Evolutionary conservation across 495 filamentous ascomycete genomes (phyloP).

Genomic region (Neurospora terricola): DNA sequence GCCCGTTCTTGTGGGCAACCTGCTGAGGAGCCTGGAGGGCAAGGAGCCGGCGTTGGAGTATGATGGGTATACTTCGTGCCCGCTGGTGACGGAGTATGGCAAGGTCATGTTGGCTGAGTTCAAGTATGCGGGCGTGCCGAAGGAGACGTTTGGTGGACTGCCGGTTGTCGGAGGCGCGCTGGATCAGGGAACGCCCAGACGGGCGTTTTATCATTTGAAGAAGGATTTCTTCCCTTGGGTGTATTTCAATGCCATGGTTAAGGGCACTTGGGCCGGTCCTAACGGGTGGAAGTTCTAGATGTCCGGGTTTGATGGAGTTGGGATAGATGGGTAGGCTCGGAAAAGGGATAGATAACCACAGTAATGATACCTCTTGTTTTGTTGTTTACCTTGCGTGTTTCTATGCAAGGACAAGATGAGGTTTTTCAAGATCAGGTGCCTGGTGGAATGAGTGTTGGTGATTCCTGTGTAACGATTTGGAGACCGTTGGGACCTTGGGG

Average conservation of each 20-base stretch:
- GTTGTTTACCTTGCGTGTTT: not conserved
- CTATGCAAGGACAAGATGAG: not conserved
- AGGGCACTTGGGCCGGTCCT: constrained; percentile 53
- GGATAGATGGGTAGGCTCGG: not conserved
- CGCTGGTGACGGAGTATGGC: constrained; percentile 53
- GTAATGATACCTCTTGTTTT: not conserved
- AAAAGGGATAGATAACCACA: not conserved
- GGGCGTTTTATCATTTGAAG: constrained; percentile 55
- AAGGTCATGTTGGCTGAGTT: constrained; percentile 64
- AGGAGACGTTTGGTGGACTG: constrained; percentile 50
- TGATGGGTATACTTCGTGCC: constrained; percentile 63
- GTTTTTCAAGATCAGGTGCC: no score
- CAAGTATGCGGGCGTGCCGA: constrained; percentile 61
- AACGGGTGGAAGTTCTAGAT: constrained; percentile 34
- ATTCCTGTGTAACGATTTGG: no score
- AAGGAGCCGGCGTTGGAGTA: constrained; percentile 42
- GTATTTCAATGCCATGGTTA: constrained; percentile 48
- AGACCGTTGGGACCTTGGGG: no score
- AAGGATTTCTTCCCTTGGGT: constrained; percentile 67
- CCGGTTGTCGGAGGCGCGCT: constrained; percentile 36
- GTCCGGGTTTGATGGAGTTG: not conserved
- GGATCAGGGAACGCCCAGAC: constrained; percentile 46
- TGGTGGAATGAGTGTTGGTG: no score
- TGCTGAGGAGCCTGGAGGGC: constrained; percentile 44
- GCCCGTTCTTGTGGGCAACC: constrained; percentile 48